Evolutionary conservation across 257 asterid genomes (phyloP).

Genomic region (Fraxinus anomala): DNA sequence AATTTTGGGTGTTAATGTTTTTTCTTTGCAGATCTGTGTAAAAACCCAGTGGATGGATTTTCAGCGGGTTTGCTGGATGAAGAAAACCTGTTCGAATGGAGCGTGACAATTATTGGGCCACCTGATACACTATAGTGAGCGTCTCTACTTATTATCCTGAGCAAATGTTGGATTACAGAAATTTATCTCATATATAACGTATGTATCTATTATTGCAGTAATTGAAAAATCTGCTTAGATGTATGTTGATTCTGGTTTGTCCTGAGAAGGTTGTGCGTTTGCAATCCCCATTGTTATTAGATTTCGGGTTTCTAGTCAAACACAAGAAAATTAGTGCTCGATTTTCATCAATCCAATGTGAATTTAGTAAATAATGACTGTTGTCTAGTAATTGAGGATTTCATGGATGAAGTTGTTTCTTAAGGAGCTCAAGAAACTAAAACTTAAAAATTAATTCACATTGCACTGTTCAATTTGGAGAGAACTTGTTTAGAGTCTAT

Average conservation of each 20-base stretch:
- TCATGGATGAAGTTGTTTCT: neutral
- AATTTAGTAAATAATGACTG: neutral
- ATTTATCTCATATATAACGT: neutral
- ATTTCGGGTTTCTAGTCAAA: slow-evolving; percentile 1
- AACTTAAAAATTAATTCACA: neutral
- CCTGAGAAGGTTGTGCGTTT: neutral
- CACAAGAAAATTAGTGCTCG: neutral
- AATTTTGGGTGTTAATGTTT: slow-evolving; percentile 20
- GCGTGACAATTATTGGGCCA: slow-evolving; percentile 94
- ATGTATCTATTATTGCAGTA: neutral
- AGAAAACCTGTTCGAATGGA: slow-evolving; percentile 88
- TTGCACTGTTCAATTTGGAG: neutral
- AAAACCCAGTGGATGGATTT: slow-evolving; percentile 92
- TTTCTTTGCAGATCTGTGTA: slow-evolving; percentile 32
- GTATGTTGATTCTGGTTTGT: neutral
- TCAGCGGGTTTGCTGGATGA: slow-evolving; percentile 96
- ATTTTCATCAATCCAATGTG: neutral
- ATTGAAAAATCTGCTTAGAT: neutral
- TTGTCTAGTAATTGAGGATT: neutral
- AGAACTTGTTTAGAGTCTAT: neutral
- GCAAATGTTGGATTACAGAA: neutral
- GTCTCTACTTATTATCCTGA: slow-evolving; percentile 6
- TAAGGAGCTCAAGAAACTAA: neutral
- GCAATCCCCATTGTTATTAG: neutral
- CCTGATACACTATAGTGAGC: slow-evolving; percentile 95